Percentiles rank a stretch among this genome's conserved stretches.
phyloP scores from a whole-genome alignment of 108 stramenopile species.

The Nannochloropsis gaditana region DNA sequence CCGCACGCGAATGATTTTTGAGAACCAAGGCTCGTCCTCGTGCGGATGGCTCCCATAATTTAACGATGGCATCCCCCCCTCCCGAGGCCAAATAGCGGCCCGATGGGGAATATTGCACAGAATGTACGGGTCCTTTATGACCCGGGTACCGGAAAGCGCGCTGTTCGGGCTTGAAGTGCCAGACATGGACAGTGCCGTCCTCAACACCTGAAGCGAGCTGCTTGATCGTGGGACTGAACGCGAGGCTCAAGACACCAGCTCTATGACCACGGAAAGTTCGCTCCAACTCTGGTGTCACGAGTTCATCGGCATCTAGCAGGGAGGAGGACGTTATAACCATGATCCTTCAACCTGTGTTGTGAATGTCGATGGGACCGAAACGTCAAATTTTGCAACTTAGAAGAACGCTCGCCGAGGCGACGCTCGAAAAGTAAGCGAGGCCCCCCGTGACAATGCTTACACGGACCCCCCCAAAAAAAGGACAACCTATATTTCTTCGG shows the following conservation, averaged over 20 bases:
- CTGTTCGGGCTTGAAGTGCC: slow-evolving; percentile 52
- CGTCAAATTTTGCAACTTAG: no score
- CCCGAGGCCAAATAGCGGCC: slow-evolving; percentile 54
- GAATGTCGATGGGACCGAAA: no score
- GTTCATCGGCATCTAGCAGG: neutral
- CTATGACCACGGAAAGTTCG: slow-evolving; percentile 49
- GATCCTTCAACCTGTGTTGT: neutral
- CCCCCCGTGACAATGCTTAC: no score
- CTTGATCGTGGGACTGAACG: slow-evolving; percentile 53
- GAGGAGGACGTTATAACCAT: neutral
- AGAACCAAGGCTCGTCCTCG: slow-evolving; percentile 50
- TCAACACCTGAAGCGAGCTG: slow-evolving; percentile 54
- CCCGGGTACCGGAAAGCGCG: slow-evolving; percentile 57
- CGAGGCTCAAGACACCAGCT: slow-evolving; percentile 45
- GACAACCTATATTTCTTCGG: no score
- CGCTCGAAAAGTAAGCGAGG: no score
- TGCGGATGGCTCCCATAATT: slow-evolving; percentile 59
- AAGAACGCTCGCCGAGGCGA: no score
- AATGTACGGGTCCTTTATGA: slow-evolving; percentile 46
- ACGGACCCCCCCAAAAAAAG: no score
- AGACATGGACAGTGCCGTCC: slow-evolving; percentile 59
- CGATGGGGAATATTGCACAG: slow-evolving; percentile 47
- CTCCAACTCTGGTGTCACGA: slow-evolving; percentile 32
- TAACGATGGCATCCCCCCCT: slow-evolving; percentile 56
- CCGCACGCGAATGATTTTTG: slow-evolving; percentile 57